Conservation (phyloP, 805 yeast species). For the Yarrowia yakushimensis region DNA sequence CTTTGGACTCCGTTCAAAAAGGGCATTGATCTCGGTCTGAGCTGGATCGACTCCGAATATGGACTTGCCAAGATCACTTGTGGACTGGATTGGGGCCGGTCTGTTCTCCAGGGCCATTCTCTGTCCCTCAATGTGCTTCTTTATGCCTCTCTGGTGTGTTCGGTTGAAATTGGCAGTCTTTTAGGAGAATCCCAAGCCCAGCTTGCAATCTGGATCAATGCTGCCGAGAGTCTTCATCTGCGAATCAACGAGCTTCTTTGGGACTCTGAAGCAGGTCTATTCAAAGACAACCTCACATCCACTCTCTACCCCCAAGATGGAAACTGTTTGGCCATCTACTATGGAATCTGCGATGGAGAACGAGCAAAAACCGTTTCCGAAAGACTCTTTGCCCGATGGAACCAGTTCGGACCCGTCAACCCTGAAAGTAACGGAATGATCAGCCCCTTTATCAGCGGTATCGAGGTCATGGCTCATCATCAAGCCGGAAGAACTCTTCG, state of each 20-base stretch:
- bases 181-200: not conserved
- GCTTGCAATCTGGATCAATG: not conserved
- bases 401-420: not conserved
- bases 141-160: not conserved
- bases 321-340: not conserved
- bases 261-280: not conserved
- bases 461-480: not conserved
- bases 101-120: not conserved
- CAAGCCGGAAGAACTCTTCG: not conserved
- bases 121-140: not conserved
- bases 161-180: not conserved
- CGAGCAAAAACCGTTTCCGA: not conserved
- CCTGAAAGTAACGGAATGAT: slow-evolving; percentile 3
- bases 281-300: not conserved
- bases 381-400: not conserved
- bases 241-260: not conserved
- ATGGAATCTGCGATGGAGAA: not conserved
- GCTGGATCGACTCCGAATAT: not conserved
- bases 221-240: not conserved
- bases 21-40: not conserved
- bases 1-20: not conserved
- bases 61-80: not conserved
- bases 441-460: not conserved
- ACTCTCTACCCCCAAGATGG: slow-evolving; percentile 3
- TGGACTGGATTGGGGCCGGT: not conserved